Evolutionary conservation across 129 eudicot genomes (phyloP).

Genomic region (Silybum marianum): DNA sequence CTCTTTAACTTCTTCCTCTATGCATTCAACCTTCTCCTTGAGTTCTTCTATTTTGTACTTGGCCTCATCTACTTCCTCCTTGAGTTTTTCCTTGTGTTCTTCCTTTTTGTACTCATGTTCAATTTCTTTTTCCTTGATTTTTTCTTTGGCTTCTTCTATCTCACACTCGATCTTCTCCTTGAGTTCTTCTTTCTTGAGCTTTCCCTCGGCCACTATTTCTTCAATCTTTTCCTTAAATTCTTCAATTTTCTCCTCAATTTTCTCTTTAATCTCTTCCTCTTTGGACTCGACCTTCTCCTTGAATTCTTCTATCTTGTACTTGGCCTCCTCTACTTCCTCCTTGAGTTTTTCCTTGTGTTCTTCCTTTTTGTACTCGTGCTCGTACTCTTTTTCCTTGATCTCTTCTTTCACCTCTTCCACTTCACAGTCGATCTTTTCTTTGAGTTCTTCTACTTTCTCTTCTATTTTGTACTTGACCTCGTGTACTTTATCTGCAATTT

Average conservation of each 20-base stretch:
- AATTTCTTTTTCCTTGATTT: conserved; percentile 27
- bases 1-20: conserved; percentile 21
- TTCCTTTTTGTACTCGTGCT: background rate
- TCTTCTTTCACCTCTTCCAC: conserved; percentile 7
- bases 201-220: conserved; percentile 9
- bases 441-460: conserved; percentile 10
- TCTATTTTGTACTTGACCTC: background rate
- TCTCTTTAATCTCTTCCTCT: conserved; percentile 25
- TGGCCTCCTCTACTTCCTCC: conserved; percentile 15
- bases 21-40: conserved; percentile 23
- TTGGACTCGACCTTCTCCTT: conserved; percentile 24
- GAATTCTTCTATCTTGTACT: conserved; percentile 24
- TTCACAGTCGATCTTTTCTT: conserved; percentile 1
- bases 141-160: conserved; percentile 25
- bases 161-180: conserved; percentile 33
- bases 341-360: background rate
- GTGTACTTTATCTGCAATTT: background rate
- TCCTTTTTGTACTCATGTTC: conserved; percentile 27
- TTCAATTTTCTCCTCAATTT: conserved; percentile 21
- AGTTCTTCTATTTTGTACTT: conserved; percentile 27
- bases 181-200: conserved; percentile 22
- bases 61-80: conserved; percentile 29
- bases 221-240: conserved; percentile 28
- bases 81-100: conserved; percentile 26
- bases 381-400: background rate